A percentile compares a stretch with the other conserved stretches of the same genome.
Evolutionary conservation across 2,329 filamentous ascomycete genomes (phyloP).

Genomic region (Cercospora zeina): DNA sequence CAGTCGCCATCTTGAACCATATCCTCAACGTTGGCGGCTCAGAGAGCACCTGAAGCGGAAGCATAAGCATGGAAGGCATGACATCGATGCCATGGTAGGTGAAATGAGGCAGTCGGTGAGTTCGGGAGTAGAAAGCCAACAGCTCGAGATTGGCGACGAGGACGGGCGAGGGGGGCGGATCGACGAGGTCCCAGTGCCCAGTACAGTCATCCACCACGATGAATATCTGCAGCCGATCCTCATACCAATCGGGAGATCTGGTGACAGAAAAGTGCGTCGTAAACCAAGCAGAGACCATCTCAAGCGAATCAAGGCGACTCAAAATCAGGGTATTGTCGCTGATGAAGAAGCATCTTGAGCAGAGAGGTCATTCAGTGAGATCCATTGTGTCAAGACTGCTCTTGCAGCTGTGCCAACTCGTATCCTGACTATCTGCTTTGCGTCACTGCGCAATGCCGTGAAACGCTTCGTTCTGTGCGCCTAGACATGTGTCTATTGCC

Average conservation of each 20-base stretch:
- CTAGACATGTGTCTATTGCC: too few relatives aligned
- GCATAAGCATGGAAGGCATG: constrained; percentile 32
- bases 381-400: not conserved
- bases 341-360: not conserved
- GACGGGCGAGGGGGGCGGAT: not conserved
- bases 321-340: not conserved
- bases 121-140: not conserved
- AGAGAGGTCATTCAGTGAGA: not conserved
- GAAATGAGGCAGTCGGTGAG: not conserved
- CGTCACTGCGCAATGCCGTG: not conserved
- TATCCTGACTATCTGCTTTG: not conserved
- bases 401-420: not conserved
- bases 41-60: constrained; percentile 39
- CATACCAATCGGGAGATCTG: constrained; percentile 13
- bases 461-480: not conserved
- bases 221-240: constrained; percentile 16
- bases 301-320: not conserved
- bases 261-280: constrained; percentile 7
- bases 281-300: constrained; percentile 13
- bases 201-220: not conserved
- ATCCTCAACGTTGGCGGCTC: constrained; percentile 35
- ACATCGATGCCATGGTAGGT: constrained; percentile 14
- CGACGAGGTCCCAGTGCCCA: not conserved
- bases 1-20: constrained; percentile 31
- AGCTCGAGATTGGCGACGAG: not conserved